Base-by-base conservation (phyloP, 495 filamentous ascomycete genomes). In the Penicillium paxilli region DNA sequence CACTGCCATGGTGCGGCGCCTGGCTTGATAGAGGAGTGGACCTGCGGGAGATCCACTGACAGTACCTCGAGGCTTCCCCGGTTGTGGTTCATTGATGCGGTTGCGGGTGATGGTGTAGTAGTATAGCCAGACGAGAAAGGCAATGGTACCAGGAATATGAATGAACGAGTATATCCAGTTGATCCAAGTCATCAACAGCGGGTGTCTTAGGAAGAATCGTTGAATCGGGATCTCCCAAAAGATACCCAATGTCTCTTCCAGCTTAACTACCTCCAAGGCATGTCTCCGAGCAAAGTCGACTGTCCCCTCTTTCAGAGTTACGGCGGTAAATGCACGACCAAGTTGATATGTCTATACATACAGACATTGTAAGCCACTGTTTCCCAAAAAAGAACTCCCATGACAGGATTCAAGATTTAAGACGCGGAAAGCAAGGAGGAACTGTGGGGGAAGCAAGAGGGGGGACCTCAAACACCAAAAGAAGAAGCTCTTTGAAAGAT, bases 111-210 rank as follows among this genome's bases (percentile, higher is more conserved):
- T 85, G 26, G 84, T 88, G 58, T 82, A 83, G 66, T 88, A 85
- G 65, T 83, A 88, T 5, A 89, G 74, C 65, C 80, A 83, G 51
- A 86, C 80, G 21, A 88, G 74, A 63, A 86, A 89, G 10, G 80
- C 77, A 46, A 90, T 90, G 3, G 88, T 90, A 12, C 87, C 88
- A 0, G 88, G 89, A 50, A 92, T 91, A 66, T 92, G 88, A 57
- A 92, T 89, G 59, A 90, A 90, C 1, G 86, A 89, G 63, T 91
- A 91, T 12, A 82, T 80, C 63, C 83, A 77, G 60, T 92, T 91
- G 58, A 73, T 74, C 70, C 68, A 76, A 12, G 47, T 68, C 78
- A 81, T 79, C 16, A 71, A 51, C n/a, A 58, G 44, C 14, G 70
- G 54, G 45, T 73, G 71, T 19, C 58, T 44, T 37, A 85, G 70